Conservation (phyloP, 140 eudicot genomes). For the Oenanthe javanica region DNA sequence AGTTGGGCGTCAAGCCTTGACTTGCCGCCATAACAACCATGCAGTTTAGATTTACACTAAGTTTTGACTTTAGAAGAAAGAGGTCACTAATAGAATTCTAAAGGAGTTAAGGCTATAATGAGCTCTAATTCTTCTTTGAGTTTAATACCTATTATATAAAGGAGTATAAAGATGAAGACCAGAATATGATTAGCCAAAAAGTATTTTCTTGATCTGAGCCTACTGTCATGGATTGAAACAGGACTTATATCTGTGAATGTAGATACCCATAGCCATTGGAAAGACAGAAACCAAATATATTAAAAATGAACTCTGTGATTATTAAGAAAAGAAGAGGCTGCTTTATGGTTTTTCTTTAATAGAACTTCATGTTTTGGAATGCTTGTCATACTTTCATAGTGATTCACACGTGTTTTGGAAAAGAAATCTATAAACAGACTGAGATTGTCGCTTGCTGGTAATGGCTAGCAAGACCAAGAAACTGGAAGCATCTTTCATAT, state of each 20-base stretch:
- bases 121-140: neutral
- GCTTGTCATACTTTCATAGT: too few relatives aligned
- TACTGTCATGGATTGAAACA: neutral
- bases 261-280: neutral
- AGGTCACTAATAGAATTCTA: neutral
- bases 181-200: neutral
- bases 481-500: too few relatives aligned
- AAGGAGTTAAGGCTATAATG: constrained; percentile 1
- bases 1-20: too few relatives aligned
- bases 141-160: neutral
- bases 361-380: too few relatives aligned
- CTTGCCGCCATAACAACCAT: too few relatives aligned
- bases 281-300: neutral
- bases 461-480: too few relatives aligned
- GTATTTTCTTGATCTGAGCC: neutral
- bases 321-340: too few relatives aligned
- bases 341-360: too few relatives aligned
- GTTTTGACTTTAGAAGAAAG: neutral
- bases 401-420: too few relatives aligned
- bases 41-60: neutral
- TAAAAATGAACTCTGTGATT: neutral
- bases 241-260: neutral
- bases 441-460: too few relatives aligned
- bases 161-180: neutral
- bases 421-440: too few relatives aligned